These are phyloP conservation scores for Botryosphaeria agaves DNA, from an alignment of 2,329 filamentous ascomycete genomes.

Conservation along the genomic window DNA sequence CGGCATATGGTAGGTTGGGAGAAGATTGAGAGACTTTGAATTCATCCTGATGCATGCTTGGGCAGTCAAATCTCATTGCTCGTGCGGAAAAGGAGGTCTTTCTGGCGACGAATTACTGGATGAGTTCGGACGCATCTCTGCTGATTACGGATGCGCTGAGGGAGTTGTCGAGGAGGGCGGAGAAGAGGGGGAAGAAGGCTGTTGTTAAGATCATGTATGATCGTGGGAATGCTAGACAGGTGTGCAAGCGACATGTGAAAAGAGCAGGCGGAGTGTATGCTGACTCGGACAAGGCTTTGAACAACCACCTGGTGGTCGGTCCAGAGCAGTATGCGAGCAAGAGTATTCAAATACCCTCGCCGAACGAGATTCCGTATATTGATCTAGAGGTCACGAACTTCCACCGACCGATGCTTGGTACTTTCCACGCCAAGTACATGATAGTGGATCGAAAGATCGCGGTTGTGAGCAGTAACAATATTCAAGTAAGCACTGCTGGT, in stretches of 20 bases:
- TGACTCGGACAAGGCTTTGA: too few relatives aligned
- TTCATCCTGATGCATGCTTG: neutral
- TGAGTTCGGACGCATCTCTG: conserved; percentile 47
- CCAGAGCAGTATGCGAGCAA: conserved; percentile 38
- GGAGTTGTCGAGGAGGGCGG: conserved; percentile 50
- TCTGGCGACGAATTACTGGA: conserved; percentile 62
- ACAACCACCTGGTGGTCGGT: conserved; percentile 45
- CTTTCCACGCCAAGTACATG: conserved; percentile 65
- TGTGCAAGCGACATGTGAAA: conserved; percentile 7
- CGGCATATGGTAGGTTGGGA: conserved; percentile 44
- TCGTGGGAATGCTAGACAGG: conserved; percentile 46
- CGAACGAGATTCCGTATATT: conserved; percentile 51
- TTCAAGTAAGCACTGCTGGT: conserved; percentile 23
- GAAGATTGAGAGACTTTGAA: too few relatives aligned
- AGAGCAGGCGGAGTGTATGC: conserved; percentile 16
- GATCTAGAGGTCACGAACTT: conserved; percentile 59
- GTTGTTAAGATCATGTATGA: conserved; percentile 65
- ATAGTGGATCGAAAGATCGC: conserved; percentile 56
- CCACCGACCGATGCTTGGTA: conserved; percentile 52
- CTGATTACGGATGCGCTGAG: conserved; percentile 50
- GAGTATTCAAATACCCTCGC: conserved; percentile 40
- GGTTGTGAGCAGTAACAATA: conserved; percentile 61
- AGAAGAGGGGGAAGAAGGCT: conserved; percentile 36
- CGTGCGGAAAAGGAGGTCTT: conserved; percentile 56
- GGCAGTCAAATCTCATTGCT: conserved; percentile 50